These are phyloP conservation scores for Cymbidium sinense DNA, from an alignment of 106 monocot genomes.

Conservation along the genomic window DNA sequence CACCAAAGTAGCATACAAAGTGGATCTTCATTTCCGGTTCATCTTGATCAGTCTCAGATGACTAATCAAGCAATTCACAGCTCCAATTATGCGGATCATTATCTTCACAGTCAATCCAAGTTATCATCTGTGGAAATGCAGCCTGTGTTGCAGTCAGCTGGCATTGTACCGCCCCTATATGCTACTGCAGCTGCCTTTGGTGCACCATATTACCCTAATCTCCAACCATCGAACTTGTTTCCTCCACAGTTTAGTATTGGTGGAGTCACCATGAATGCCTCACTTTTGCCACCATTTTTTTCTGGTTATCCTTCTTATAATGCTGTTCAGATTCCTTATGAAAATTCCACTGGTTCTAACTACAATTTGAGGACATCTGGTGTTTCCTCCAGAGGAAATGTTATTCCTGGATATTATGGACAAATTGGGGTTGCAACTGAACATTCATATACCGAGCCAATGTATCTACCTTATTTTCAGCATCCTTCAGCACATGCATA, in stretches of 20 bases:
- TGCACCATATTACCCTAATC: slow-evolving; percentile 35
- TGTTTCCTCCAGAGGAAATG: slow-evolving; percentile 21
- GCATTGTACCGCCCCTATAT: slow-evolving; percentile 35
- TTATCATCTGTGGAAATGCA: slow-evolving; percentile 33
- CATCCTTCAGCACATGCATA: slow-evolving; percentile 49
- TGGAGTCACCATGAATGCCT: slow-evolving; percentile 53
- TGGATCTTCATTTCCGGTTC: slow-evolving; percentile 22
- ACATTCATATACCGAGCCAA: slow-evolving; percentile 47
- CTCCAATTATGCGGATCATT: slow-evolving; percentile 24
- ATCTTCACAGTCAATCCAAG: slow-evolving; percentile 34
- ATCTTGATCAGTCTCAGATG: slow-evolving; percentile 22
- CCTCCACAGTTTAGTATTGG: slow-evolving; percentile 38
- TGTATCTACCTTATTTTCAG: slow-evolving; percentile 59
- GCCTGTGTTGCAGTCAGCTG: slow-evolving; percentile 37
- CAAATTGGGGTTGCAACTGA: slow-evolving; percentile 47
- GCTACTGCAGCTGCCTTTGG: slow-evolving; percentile 44
- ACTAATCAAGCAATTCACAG: slow-evolving; percentile 21
- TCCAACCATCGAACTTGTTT: slow-evolving; percentile 50
- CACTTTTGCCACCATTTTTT: slow-evolving; percentile 44
- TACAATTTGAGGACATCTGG: slow-evolving; percentile 32
- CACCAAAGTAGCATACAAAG: slow-evolving; percentile 29
- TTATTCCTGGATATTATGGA: slow-evolving; percentile 44
- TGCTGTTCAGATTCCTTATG: slow-evolving; percentile 50
- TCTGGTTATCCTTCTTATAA: slow-evolving; percentile 55
- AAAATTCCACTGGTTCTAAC: slow-evolving; percentile 33